These are phyloP conservation scores for Serendipita sp. DNA, from an alignment of 768 basidiomycete genomes.

Conservation along the genomic window DNA sequence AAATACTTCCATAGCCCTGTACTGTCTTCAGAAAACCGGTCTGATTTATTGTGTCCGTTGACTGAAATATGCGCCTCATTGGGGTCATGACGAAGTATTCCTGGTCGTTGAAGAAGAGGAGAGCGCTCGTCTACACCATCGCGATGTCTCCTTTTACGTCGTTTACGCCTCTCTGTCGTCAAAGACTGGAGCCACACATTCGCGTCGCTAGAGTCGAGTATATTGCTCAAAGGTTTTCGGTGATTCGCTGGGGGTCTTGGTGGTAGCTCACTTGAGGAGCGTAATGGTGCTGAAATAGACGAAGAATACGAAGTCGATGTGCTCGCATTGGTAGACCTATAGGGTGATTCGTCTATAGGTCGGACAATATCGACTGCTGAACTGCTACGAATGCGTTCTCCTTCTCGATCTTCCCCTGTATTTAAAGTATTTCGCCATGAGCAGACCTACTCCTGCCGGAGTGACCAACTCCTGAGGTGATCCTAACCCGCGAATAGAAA, in stretches of 20 bases:
- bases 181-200: slow-evolving; percentile 11
- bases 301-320: slow-evolving; percentile 53
- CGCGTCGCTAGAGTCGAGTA: slow-evolving; percentile 12
- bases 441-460: slow-evolving; percentile 19
- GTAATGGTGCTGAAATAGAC: slow-evolving; percentile 67
- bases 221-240: slow-evolving; percentile 12
- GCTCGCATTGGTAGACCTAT: slow-evolving; percentile 20
- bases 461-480: slow-evolving; percentile 48
- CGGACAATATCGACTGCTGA: slow-evolving; percentile 6
- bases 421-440: slow-evolving; percentile 6
- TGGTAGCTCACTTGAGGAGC: slow-evolving; percentile 32
- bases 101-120: background rate
- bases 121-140: background rate
- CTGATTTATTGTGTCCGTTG: slow-evolving; percentile 9
- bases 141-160: background rate
- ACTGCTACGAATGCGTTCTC: slow-evolving; percentile 11
- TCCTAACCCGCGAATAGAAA: slow-evolving; percentile 62
- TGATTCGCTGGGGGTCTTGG: slow-evolving; percentile 30
- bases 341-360: background rate
- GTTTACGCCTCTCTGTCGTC: background rate
- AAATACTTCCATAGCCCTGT: slow-evolving; percentile 49
- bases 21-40: slow-evolving; percentile 10
- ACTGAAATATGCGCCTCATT: slow-evolving; percentile 4
- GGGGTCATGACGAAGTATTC: background rate
- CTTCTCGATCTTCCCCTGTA: slow-evolving; percentile 14